Conservation (phyloP, 352 stramenopile species). For the Phytophthora kernoviae region DNA sequence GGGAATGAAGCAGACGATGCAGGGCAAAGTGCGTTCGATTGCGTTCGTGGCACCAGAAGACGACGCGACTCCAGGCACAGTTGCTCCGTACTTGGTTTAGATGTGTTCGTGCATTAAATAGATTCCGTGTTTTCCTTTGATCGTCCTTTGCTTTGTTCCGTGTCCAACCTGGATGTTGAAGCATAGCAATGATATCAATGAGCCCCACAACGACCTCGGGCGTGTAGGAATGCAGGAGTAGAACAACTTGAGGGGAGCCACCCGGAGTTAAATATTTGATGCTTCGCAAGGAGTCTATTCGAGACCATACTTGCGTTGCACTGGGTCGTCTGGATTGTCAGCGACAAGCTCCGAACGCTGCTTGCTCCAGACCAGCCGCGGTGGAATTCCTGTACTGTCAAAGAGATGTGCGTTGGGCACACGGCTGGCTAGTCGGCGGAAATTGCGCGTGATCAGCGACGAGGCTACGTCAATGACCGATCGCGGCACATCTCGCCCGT, state of each 20-base stretch:
- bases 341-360: constrained; percentile 54
- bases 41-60: constrained; percentile 20
- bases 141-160: background rate
- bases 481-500: constrained; percentile 68
- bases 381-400: constrained; percentile 62
- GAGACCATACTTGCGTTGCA: constrained; percentile 76
- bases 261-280: constrained; percentile 14
- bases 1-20: constrained; percentile 26
- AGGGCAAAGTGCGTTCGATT: constrained; percentile 34
- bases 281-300: constrained; percentile 19
- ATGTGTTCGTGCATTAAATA: constrained; percentile 4
- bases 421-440: constrained; percentile 57
- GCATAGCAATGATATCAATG: too few species aligned
- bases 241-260: too few species aligned
- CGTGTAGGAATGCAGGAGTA: too few species aligned
- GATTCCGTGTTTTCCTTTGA: background rate
- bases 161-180: background rate
- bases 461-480: constrained; percentile 71
- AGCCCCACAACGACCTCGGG: too few species aligned
- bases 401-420: constrained; percentile 79
- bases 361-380: constrained; percentile 79
- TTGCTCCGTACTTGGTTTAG: constrained; percentile 25
- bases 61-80: constrained; percentile 19
- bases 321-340: constrained; percentile 47
- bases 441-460: constrained; percentile 69